phyloP scores from a whole-genome alignment of 2,329 filamentous ascomycete species.

The Elsinoe australis region DNA sequence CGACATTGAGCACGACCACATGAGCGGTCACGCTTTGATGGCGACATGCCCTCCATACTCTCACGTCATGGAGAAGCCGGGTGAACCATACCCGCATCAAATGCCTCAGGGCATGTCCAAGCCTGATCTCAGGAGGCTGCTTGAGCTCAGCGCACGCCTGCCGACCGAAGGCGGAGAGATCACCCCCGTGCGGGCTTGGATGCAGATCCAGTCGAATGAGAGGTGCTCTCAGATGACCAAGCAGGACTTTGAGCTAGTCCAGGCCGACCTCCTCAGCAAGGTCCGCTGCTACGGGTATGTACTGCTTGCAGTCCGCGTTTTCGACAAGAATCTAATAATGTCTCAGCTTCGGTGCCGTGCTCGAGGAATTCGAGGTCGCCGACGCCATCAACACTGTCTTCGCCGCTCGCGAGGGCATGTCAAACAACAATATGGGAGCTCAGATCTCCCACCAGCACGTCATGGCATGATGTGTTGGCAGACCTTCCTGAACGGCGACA shows the following conservation, averaged over 20 bases:
- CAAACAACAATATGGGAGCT: conserved; percentile 12
- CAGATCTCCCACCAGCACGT: conserved; percentile 17
- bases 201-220: conserved; percentile 66
- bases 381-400: conserved; percentile 70
- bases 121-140: conserved; percentile 67
- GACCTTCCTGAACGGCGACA: neutral
- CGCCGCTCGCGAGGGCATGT: conserved; percentile 44
- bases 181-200: conserved; percentile 93
- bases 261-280: conserved; percentile 67
- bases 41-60: conserved; percentile 73
- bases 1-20: conserved; percentile 55
- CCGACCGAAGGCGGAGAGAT: conserved; percentile 76
- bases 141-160: conserved; percentile 75
- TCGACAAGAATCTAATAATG: conserved; percentile 12
- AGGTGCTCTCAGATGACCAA: conserved; percentile 57
- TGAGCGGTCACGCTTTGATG: conserved; percentile 80
- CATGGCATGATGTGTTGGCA: conserved; percentile 12
- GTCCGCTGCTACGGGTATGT: conserved; percentile 87
- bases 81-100: conserved; percentile 55
- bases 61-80: conserved; percentile 49
- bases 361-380: conserved; percentile 65
- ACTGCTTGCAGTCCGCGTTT: neutral
- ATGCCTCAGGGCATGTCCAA: conserved; percentile 68
- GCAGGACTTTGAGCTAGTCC: conserved; percentile 63
- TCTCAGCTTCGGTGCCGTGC: conserved; percentile 56